phyloP scores from a whole-genome alignment of 2,329 filamentous ascomycete genomes.

The Colletotrichum costaricense region DNA sequence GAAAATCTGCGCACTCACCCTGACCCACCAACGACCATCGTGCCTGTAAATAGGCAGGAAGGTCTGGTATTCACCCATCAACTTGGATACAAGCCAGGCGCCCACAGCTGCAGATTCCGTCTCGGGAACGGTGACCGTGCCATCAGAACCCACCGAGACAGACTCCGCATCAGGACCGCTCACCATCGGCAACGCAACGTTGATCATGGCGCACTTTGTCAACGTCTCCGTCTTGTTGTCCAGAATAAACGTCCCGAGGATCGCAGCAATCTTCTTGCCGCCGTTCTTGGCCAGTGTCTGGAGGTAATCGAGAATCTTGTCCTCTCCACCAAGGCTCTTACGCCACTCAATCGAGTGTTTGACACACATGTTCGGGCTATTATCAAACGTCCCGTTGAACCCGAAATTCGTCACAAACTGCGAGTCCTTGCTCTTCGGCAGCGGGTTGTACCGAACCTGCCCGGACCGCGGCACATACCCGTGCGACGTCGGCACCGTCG shows the following conservation, averaged over 20 bases:
- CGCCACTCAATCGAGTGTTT: constrained; percentile 80
- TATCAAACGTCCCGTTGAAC: constrained; percentile 81
- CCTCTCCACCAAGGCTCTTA: constrained; percentile 76
- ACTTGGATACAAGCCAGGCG: constrained; percentile 66
- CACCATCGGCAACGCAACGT: constrained; percentile 77
- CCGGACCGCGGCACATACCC: constrained; percentile 69
- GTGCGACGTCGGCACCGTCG: constrained; percentile 83
- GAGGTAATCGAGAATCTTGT: constrained; percentile 73
- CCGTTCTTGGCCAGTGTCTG: constrained; percentile 72
- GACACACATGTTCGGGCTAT: constrained; percentile 77
- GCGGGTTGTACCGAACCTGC: constrained; percentile 48
- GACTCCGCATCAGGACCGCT: constrained; percentile 41
- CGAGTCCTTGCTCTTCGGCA: constrained; percentile 60
- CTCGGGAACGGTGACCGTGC: constrained; percentile 40
- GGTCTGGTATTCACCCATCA: constrained; percentile 74
- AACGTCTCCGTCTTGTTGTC: constrained; percentile 73
- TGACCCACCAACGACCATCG: constrained; percentile 72
- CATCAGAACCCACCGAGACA: constrained; percentile 34
- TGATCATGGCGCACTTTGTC: constrained; percentile 76
- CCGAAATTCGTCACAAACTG: constrained; percentile 78
- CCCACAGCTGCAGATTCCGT: constrained; percentile 52
- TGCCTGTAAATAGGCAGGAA: constrained; percentile 76
- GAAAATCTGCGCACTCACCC: constrained; percentile 86
- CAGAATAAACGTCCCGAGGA: constrained; percentile 77
- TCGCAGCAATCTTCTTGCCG: constrained; percentile 67